Percentiles rank a stretch among this genome's conserved stretches.
These are phyloP conservation scores for Gossypium gossypioides DNA, from an alignment of 441 rosid genomes.

Conservation along the genomic window DNA sequence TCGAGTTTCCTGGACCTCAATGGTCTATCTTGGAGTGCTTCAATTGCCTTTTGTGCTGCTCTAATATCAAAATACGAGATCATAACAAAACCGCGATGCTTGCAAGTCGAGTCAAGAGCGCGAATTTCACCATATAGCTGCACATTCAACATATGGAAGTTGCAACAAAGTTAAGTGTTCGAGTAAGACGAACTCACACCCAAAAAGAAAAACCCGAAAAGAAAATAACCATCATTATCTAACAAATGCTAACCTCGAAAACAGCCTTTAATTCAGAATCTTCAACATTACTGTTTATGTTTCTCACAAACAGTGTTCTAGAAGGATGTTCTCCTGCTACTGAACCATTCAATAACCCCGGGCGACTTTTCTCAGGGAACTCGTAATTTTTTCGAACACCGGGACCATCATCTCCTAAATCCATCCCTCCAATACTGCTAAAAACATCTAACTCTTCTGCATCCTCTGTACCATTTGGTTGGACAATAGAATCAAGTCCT, in stretches of 20 bases:
- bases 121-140: slow-evolving; percentile 57
- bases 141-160: background rate
- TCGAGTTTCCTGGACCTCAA: slow-evolving; percentile 45
- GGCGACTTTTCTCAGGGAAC: slow-evolving; percentile 28
- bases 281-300: slow-evolving; percentile 46
- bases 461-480: slow-evolving; percentile 31
- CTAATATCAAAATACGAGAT: slow-evolving; percentile 55
- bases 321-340: slow-evolving; percentile 37
- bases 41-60: slow-evolving; percentile 48
- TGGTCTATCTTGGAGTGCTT: slow-evolving; percentile 40
- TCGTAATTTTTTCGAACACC: slow-evolving; percentile 24
- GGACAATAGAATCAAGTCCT: slow-evolving; percentile 25
- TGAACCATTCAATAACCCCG: slow-evolving; percentile 24
- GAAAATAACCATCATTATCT: background rate
- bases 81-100: slow-evolving; percentile 45
- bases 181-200: background rate
- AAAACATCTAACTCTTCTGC: slow-evolving; percentile 57
- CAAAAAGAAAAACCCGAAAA: background rate
- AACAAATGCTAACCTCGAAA: slow-evolving; percentile 35
- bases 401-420: slow-evolving; percentile 42
- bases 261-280: slow-evolving; percentile 50
- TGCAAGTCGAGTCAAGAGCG: slow-evolving; percentile 39
- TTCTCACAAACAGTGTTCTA: slow-evolving; percentile 54
- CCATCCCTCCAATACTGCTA: slow-evolving; percentile 63
- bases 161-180: background rate